Conservation (phyloP, 2,329 filamentous ascomycete genomes). For the Cadophora sp. region DNA sequence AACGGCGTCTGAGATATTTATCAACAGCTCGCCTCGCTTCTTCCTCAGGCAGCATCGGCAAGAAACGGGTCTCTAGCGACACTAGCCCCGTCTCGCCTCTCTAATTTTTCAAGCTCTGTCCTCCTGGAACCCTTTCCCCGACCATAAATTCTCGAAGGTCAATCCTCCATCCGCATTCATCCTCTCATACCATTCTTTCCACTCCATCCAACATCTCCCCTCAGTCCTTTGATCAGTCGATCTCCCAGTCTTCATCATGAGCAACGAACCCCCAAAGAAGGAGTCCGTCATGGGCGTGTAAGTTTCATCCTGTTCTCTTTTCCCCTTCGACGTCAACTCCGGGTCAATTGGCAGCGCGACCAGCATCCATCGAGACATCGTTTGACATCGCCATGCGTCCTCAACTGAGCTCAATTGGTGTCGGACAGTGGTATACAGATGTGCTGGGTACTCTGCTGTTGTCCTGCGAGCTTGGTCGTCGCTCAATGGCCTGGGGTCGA, state of each 20-base stretch:
- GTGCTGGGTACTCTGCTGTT: constrained; percentile 23
- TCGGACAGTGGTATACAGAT: constrained; percentile 26
- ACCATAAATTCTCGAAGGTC: constrained; percentile 36
- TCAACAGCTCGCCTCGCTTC: neutral
- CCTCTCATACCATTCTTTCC: constrained; percentile 32
- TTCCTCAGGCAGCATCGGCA: constrained; percentile 12
- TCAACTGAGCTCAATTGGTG: constrained; percentile 39
- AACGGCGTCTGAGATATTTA: neutral
- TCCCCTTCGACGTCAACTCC: constrained; percentile 38
- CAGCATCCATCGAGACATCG: constrained; percentile 30
- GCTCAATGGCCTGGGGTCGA: constrained; percentile 36
- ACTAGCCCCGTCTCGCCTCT: constrained; percentile 16
- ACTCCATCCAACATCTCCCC: constrained; percentile 57
- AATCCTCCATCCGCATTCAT: constrained; percentile 29
- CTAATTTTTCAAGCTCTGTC: constrained; percentile 28
- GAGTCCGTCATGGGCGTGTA: constrained; percentile 72
- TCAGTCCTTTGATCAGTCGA: constrained; percentile 57
- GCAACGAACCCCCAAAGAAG: constrained; percentile 61
- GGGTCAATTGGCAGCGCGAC: constrained; percentile 26
- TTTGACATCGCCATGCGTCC: constrained; percentile 33
- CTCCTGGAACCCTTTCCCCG: constrained; percentile 23
- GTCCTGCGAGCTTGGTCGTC: constrained; percentile 29
- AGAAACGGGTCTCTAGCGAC: constrained; percentile 3
- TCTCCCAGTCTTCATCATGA: constrained; percentile 41
- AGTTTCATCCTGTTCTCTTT: constrained; percentile 47